Conservation (phyloP, 805 yeast species). For the Lipomyces spencermartinsiae region DNA sequence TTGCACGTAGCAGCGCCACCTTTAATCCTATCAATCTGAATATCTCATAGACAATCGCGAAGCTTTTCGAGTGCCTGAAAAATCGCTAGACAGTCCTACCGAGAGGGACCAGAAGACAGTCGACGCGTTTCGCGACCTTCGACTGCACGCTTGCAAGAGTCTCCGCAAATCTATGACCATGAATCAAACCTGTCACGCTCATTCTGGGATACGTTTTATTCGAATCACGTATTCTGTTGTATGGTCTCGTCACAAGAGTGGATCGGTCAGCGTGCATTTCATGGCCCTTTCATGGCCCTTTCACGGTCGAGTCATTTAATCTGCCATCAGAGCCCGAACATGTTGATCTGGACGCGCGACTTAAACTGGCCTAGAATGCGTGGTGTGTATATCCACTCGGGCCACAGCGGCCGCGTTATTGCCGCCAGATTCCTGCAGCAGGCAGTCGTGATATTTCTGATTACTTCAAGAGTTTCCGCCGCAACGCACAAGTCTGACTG, state of each 20-base stretch:
- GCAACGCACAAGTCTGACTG: not conserved
- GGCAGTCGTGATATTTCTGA: not conserved
- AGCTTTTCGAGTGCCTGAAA: not conserved
- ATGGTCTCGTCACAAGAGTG: not conserved
- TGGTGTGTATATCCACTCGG: not conserved
- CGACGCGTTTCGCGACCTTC: not conserved
- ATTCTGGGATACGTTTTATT: not conserved
- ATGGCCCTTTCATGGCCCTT: too few species aligned
- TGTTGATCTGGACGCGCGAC: not conserved
- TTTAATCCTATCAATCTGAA: too few species aligned
- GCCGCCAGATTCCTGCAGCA: not conserved
- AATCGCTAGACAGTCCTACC: not conserved
- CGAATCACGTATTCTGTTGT: not conserved
- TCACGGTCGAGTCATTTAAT: not conserved
- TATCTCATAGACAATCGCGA: not conserved
- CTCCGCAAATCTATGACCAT: not conserved
- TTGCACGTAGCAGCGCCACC: too few species aligned
- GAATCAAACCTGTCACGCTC: not conserved
- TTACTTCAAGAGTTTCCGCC: not conserved
- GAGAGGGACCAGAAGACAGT: not conserved
- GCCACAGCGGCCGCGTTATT: not conserved
- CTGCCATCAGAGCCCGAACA: not conserved
- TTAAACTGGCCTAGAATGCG: not conserved
- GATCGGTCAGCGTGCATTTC: not conserved
- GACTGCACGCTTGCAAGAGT: conserved; percentile 2